Evolutionary conservation across 331 rosid genomes (phyloP).

Genomic region (Erythrophleum ivorense): DNA sequence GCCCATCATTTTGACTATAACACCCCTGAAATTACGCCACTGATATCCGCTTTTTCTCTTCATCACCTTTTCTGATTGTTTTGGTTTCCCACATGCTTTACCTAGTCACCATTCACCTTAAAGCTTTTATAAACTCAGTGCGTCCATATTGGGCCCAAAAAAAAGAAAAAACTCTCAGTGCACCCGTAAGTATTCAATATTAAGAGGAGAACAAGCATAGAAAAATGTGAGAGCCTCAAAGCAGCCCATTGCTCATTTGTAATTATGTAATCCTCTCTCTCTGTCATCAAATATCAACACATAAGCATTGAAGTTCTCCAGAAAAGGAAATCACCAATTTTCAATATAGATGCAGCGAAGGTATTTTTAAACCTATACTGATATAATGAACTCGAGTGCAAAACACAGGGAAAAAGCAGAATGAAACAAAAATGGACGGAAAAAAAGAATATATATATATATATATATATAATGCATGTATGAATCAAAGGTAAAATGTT

Average conservation of each 20-base stretch:
- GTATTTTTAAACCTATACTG: not conserved
- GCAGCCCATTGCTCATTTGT: not conserved
- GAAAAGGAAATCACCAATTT: not conserved
- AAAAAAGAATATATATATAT: not conserved
- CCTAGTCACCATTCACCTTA: not conserved
- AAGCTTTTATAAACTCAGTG: not conserved
- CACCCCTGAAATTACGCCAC: conserved; percentile 26
- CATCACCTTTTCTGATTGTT: not conserved
- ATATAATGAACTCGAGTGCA: not conserved
- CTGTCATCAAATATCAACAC: not conserved
- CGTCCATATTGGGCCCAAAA: no score
- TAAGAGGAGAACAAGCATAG: not conserved
- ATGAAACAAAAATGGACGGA: no score
- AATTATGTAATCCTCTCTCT: not conserved
- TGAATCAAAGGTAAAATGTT: not conserved
- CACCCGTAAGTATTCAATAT: not conserved
- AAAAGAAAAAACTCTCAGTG: no score
- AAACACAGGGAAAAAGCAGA: not conserved
- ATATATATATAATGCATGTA: no score
- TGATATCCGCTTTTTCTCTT: not conserved
- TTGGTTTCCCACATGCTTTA: not conserved
- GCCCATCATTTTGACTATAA: conserved; percentile 6
- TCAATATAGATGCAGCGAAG: not conserved
- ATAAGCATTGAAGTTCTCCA: not conserved
- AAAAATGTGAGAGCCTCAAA: not conserved